Evolutionary conservation across 1,139 yeast genomes (phyloP).

Genomic region (Nakaseomyces glabratus): DNA sequence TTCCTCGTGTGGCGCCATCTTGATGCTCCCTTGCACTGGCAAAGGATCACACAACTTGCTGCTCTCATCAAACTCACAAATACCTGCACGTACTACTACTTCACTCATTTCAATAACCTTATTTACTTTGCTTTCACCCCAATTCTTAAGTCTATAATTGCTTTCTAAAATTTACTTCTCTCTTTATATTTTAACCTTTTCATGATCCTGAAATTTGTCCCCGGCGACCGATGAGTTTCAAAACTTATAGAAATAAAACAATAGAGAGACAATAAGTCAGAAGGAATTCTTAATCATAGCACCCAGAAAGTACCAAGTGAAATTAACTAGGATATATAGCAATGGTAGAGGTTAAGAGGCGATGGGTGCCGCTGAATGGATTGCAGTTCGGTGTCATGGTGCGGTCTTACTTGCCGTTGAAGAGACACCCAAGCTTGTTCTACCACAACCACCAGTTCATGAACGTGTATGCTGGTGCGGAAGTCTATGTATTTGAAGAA

Average conservation of each 20-base stretch:
- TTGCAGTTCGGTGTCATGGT: conserved; percentile 44
- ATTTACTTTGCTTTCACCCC: background rate
- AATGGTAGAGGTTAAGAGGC: conserved; percentile 8
- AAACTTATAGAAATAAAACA: background rate
- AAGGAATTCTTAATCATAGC: background rate
- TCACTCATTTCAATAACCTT: background rate
- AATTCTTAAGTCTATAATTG: background rate
- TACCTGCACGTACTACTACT: conserved; percentile 92
- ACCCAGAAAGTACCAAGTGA: too few species aligned
- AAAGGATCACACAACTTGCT: conserved; percentile 66
- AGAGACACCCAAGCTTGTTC: conserved; percentile 31
- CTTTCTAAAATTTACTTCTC: background rate
- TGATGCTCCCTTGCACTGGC: conserved; percentile 66
- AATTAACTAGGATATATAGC: too few species aligned
- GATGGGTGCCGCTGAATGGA: conserved; percentile 40
- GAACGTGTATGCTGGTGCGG: conserved; percentile 73
- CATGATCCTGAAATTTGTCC: too few species aligned
- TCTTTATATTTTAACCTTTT: too few species aligned
- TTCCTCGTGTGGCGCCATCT: conserved; percentile 46
- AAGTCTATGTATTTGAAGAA: conserved; percentile 62
- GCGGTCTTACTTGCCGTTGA: conserved; percentile 55
- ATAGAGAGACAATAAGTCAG: background rate
- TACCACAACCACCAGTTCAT: conserved; percentile 32
- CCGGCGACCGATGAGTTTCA: too few species aligned
- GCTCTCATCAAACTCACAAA: conserved; percentile 63